A percentile compares a stretch with the other conserved stretches of the same genome.
These are phyloP conservation scores for Lablab purpureus DNA, from an alignment of 306 rosid genomes.

Conservation along the genomic window DNA sequence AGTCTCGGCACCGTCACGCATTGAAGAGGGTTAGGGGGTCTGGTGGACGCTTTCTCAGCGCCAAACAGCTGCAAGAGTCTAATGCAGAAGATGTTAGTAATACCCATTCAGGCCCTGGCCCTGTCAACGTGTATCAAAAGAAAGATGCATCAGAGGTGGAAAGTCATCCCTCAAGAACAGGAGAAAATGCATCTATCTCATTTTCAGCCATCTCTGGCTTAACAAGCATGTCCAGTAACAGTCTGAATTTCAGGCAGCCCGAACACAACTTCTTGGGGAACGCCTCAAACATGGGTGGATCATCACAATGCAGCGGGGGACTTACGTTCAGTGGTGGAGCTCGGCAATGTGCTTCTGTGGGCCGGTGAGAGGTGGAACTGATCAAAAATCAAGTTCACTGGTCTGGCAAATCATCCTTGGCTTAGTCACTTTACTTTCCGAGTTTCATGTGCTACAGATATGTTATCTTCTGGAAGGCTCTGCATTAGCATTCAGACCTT, in stretches of 20 bases:
- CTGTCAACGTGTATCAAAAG: slow-evolving; percentile 39
- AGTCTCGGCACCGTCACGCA: slow-evolving; percentile 91
- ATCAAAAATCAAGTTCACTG: slow-evolving; percentile 41
- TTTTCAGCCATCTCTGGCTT: slow-evolving; percentile 56
- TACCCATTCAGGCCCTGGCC: slow-evolving; percentile 27
- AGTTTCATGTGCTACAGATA: slow-evolving; percentile 39
- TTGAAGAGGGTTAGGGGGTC: slow-evolving; percentile 87
- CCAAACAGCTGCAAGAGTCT: slow-evolving; percentile 58
- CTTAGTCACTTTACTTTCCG: slow-evolving; percentile 54
- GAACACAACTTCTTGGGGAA: slow-evolving; percentile 59
- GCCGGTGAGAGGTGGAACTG: slow-evolving; percentile 56
- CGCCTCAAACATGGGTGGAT: slow-evolving; percentile 49
- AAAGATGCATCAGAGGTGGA: slow-evolving; percentile 49
- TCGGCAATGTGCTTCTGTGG: slow-evolving; percentile 62
- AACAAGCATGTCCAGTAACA: slow-evolving; percentile 52
- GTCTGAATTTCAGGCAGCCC: slow-evolving; percentile 50
- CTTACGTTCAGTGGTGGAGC: slow-evolving; percentile 58
- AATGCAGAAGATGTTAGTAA: slow-evolving; percentile 30
- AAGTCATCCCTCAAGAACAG: slow-evolving; percentile 45
- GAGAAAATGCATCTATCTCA: slow-evolving; percentile 49
- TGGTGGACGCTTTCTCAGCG: slow-evolving; percentile 90
- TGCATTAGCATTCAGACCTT: slow-evolving; percentile 36
- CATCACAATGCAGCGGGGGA: slow-evolving; percentile 65
- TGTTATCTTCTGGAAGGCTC: slow-evolving; percentile 26
- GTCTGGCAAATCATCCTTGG: slow-evolving; percentile 98